A percentile compares a stretch with the other conserved stretches of the same genome.
Evolutionary conservation across 805 yeast species (phyloP).

Genomic region (Saturnispora ahearnii): DNA sequence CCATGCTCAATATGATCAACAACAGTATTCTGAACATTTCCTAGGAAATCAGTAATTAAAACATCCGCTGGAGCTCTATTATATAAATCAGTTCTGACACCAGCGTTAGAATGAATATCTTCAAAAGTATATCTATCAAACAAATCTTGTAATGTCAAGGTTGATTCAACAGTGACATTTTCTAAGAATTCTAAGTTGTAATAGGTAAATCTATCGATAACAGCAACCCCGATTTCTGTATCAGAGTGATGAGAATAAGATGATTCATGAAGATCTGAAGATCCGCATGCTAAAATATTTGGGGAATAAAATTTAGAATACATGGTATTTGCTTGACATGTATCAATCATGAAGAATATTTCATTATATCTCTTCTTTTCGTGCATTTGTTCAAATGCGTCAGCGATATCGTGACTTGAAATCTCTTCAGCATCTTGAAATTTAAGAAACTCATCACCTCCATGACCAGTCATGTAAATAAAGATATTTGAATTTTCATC

Average conservation of each 20-base stretch:
- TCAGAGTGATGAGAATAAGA: slow-evolving; percentile 96
- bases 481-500: slow-evolving; percentile 93
- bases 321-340: slow-evolving; percentile 99
- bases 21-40: slow-evolving; percentile 75
- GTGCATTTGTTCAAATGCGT: slow-evolving; percentile 95
- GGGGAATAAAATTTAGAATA: slow-evolving; percentile 88
- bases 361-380: slow-evolving; percentile 93
- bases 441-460: slow-evolving; percentile 94
- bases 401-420: slow-evolving; percentile 90
- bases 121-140: slow-evolving; percentile 79
- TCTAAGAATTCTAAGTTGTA: slow-evolving; percentile 85
- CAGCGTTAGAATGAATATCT: slow-evolving; percentile 85
- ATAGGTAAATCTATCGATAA: slow-evolving; percentile 92
- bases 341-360: slow-evolving; percentile 94
- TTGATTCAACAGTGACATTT: slow-evolving; percentile 62
- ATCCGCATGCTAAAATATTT: slow-evolving; percentile 85
- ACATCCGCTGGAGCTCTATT: slow-evolving; percentile 59
- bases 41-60: slow-evolving; percentile 85
- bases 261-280: slow-evolving; percentile 77
- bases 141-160: slow-evolving; percentile 68
- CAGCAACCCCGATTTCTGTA: slow-evolving; percentile 93
- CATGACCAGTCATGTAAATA: slow-evolving; percentile 96
- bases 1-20: slow-evolving; percentile 46
- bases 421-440: slow-evolving; percentile 98
- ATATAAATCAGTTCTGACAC: slow-evolving; percentile 79